Evolutionary conservation across 164 flowering plant species (phyloP), one percentile per base, ranked within the genome.

Genomic region (Aristolochia contorta): DNA sequence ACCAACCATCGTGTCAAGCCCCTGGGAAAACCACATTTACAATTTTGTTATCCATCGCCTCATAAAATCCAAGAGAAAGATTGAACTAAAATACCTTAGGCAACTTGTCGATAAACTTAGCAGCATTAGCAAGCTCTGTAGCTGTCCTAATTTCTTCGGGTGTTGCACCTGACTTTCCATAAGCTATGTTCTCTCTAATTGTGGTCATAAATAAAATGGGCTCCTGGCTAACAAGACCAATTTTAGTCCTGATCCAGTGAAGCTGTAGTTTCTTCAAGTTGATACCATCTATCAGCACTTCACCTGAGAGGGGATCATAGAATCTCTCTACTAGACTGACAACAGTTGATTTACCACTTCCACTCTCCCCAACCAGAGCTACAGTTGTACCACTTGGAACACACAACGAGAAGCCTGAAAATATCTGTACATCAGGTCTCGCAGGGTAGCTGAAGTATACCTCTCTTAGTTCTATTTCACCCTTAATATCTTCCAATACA

Each of bases 321-420:
- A 89, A 89, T 64, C 96, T 77, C 75, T 89, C 89, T 14, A 88
- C 7, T 2, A 88, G 65, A 61, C 83, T 76, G 20, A 86, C 74
- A 1, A 89, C 89, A 3, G 96, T 89, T 3, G 93, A 89, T 51
- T 89, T 89, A 57, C 96, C 96, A 65, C 96, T 86, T 10, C 93
- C 93, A 62, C 96, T 89, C 48, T 89, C 82, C 43, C 96, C 96
- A 32, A 89, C 93, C 19, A 88, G 58, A 59, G 96, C 96, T 24
- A 71, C 80, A 21, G 85, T 88, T 65, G 59, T 67, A 16, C 96
- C 87, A 57, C 83, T 78, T 0, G 80, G 82, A n/a, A 89, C 69
- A 4, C 58, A 33, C 41, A 83, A 50, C 15, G 84, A 77, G 57
- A 89, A 83, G 2, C 89, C 87, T 1, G 77, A 56, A 68, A 86